phyloP scores from a whole-genome alignment of 148 eudicot genomes.

The Pharnaceum exiguum region DNA sequence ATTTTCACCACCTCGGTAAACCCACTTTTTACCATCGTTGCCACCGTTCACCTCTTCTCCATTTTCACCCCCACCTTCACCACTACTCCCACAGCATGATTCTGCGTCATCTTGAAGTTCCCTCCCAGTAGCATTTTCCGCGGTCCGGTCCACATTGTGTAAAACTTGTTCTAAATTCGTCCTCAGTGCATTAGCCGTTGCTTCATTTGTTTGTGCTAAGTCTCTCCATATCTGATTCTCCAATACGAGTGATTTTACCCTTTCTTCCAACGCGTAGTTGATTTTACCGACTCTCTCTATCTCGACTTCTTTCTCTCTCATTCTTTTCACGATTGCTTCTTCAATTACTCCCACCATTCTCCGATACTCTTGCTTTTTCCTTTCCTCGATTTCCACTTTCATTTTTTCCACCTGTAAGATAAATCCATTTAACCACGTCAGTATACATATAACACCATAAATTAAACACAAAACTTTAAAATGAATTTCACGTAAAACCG shows the following conservation, averaged over 20 bases:
- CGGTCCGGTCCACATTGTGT: not conserved
- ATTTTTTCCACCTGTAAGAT: slow-evolving; percentile 53
- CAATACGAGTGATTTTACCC: slow-evolving; percentile 44
- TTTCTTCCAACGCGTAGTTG: slow-evolving; percentile 57
- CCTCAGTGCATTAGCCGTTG: slow-evolving; percentile 61
- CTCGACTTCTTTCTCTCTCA: slow-evolving; percentile 57
- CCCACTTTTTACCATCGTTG: slow-evolving; percentile 2
- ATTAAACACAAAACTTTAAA: not conserved
- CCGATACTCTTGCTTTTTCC: slow-evolving; percentile 35
- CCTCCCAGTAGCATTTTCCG: not conserved
- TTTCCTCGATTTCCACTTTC: slow-evolving; percentile 49
- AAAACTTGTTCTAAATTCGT: slow-evolving; percentile 55
- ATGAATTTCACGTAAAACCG: no score
- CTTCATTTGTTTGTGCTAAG: slow-evolving; percentile 77
- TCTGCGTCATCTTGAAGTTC: slow-evolving; percentile 47
- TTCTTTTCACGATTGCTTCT: slow-evolving; percentile 35
- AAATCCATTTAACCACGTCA: not conserved
- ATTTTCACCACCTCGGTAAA: slow-evolving; percentile 15
- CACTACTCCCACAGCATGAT: slow-evolving; percentile 77
- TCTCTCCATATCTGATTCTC: slow-evolving; percentile 86
- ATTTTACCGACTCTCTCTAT: slow-evolving; percentile 43
- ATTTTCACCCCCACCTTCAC: slow-evolving; percentile 9
- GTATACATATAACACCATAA: not conserved
- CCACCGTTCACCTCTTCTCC: not conserved
- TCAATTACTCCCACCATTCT: slow-evolving; percentile 42